phyloP scores from a whole-genome alignment of 805 yeast species.

The Starmerella vaccinii region DNA sequence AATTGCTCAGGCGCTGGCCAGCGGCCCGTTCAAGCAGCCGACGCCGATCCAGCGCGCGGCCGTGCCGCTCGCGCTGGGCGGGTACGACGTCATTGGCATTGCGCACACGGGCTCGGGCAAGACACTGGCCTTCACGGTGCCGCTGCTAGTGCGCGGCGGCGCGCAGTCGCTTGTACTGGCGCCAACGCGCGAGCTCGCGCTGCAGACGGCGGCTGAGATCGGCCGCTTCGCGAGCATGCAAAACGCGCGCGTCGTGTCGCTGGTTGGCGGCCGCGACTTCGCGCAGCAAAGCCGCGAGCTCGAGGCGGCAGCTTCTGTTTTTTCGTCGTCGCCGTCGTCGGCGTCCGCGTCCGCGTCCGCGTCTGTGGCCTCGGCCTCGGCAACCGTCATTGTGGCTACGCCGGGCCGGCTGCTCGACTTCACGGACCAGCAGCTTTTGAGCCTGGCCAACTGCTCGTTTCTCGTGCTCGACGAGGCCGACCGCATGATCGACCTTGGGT shows the following conservation, averaged over 20 bases:
- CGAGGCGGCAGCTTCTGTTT: no score
- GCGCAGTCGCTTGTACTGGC: slow-evolving; percentile 56
- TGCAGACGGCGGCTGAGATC: slow-evolving; percentile 68
- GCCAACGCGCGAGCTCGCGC: slow-evolving; percentile 90
- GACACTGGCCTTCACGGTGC: slow-evolving; percentile 72
- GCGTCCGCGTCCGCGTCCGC: no score
- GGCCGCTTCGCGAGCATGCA: slow-evolving; percentile 36
- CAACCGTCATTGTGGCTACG: slow-evolving; percentile 66
- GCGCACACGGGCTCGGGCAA: slow-evolving; percentile 97
- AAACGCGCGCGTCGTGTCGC: slow-evolving; percentile 40
- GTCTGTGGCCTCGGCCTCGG: no score
- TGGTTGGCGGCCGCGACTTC: slow-evolving; percentile 85
- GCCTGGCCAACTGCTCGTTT: slow-evolving; percentile 50
- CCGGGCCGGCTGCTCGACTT: slow-evolving; percentile 88
- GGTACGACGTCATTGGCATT: slow-evolving; percentile 69
- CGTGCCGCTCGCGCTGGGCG: slow-evolving; percentile 54
- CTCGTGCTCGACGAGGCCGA: slow-evolving; percentile 90
- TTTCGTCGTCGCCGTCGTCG: no score
- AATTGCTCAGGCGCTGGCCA: slow-evolving; percentile 40
- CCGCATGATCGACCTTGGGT: slow-evolving; percentile 90
- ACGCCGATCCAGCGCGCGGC: slow-evolving; percentile 89
- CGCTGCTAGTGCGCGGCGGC: slow-evolving; percentile 48
- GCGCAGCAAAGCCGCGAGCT: slow-evolving; percentile 56
- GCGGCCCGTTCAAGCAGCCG: slow-evolving; percentile 45
- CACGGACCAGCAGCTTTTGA: slow-evolving; percentile 54